Conservation (phyloP, 2,329 filamentous ascomycete genomes). For the Zymoseptoria pseudotritici region DNA sequence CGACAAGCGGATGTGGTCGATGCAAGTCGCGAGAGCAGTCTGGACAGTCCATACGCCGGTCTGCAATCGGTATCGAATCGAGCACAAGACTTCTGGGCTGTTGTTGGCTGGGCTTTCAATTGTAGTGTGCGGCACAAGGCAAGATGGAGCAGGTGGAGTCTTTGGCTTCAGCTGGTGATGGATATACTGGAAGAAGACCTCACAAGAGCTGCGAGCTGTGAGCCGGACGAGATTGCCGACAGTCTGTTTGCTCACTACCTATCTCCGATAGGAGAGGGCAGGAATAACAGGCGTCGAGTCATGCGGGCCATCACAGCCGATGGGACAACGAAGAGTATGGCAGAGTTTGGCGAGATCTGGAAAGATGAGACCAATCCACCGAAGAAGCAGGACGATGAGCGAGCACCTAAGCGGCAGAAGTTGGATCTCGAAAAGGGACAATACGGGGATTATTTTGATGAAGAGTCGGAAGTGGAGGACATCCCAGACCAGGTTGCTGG, state of each 20-base stretch:
- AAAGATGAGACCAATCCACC: slow-evolving; percentile 52
- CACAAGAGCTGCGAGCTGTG: slow-evolving; percentile 11
- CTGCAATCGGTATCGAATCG: slow-evolving; percentile 62
- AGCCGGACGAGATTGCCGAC: slow-evolving; percentile 33
- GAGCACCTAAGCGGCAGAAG: slow-evolving; percentile 48
- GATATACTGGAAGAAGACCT: slow-evolving; percentile 70
- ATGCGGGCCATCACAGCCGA: slow-evolving; percentile 62
- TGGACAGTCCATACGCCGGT: slow-evolving; percentile 52
- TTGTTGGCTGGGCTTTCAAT: slow-evolving; percentile 87
- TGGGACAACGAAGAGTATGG: slow-evolving; percentile 46
- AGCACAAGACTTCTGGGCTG: slow-evolving; percentile 83
- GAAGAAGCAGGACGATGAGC: slow-evolving; percentile 45
- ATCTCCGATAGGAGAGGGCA: slow-evolving; percentile 30
- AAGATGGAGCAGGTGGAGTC: slow-evolving; percentile 74
- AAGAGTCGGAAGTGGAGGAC: slow-evolving; percentile 20
- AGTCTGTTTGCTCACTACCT: slow-evolving; percentile 59
- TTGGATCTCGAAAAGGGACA: slow-evolving; percentile 48
- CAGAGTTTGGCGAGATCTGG: slow-evolving; percentile 60
- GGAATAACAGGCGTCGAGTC: slow-evolving; percentile 45
- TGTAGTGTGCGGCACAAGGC: slow-evolving; percentile 67
- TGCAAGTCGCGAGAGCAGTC: slow-evolving; percentile 23
- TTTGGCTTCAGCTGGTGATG: slow-evolving; percentile 73
- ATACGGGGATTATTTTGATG: slow-evolving; percentile 30
- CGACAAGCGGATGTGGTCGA: slow-evolving; percentile 4
- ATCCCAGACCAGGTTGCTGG: not conserved